These are phyloP conservation scores for Fusarium mexicanum DNA, from an alignment of 2,329 filamentous ascomycete species.

Conservation along the genomic window DNA sequence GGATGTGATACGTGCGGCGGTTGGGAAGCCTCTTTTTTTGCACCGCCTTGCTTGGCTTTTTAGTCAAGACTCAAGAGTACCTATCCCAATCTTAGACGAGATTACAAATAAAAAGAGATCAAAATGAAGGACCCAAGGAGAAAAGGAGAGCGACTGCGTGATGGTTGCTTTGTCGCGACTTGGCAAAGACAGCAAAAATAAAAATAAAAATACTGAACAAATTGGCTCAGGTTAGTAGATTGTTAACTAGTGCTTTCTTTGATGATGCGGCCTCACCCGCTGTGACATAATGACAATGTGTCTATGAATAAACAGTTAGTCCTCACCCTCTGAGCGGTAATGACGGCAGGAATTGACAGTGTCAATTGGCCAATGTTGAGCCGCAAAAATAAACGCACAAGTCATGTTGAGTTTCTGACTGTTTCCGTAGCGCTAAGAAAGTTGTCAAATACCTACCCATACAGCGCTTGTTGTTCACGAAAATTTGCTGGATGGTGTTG, in stretches of 20 bases:
- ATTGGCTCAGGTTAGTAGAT: background rate
- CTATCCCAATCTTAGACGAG: slow-evolving; percentile 12
- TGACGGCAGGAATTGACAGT: slow-evolving; percentile 2
- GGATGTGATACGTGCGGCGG: slow-evolving; percentile 25
- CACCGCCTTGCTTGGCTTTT: slow-evolving; percentile 36
- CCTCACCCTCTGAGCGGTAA: slow-evolving; percentile 3
- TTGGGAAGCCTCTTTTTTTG: slow-evolving; percentile 9
- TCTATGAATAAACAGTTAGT: background rate
- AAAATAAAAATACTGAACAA: background rate
- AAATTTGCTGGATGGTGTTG: slow-evolving; percentile 3
- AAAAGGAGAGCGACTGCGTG: slow-evolving; percentile 1
- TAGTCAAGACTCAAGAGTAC: slow-evolving; percentile 11
- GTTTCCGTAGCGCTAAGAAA: slow-evolving; percentile 12
- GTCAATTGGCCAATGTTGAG: slow-evolving; percentile 23
- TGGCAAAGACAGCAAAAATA: background rate
- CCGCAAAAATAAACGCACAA: slow-evolving; percentile 19
- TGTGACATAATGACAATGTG: slow-evolving; percentile 35
- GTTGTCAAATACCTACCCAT: background rate
- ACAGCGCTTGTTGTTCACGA: slow-evolving; percentile 17
- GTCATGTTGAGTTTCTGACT: background rate
- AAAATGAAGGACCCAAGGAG: background rate
- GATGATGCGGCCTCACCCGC: slow-evolving; percentile 27
- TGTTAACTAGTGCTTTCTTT: slow-evolving; percentile 26
- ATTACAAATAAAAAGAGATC: slow-evolving; percentile 13
- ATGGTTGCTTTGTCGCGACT: background rate